Percentiles rank a stretch among this genome's conserved stretches.
Conservation (phyloP, 1,139 yeast genomes). For the Torulaspora globosa region DNA sequence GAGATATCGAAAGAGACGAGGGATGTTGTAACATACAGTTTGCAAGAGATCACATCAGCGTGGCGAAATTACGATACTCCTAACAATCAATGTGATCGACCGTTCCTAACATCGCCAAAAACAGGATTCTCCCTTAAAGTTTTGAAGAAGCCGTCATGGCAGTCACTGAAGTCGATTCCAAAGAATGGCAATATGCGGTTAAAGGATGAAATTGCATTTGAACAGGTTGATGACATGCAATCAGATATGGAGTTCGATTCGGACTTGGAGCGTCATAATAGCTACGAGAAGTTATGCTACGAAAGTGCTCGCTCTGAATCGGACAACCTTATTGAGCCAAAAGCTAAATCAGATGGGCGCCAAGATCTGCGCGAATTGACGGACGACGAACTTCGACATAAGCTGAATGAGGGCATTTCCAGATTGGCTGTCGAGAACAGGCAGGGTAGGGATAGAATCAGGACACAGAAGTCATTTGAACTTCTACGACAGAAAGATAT, state of each 20-base stretch:
- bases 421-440: conserved; percentile 33
- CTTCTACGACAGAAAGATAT: conserved; percentile 16
- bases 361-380: conserved; percentile 21
- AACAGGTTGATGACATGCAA: conserved; percentile 18
- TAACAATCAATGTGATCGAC: conserved; percentile 1
- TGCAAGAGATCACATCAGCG: conserved; percentile 10
- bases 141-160: conserved; percentile 13
- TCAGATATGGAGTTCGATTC: conserved; percentile 18
- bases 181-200: conserved; percentile 12
- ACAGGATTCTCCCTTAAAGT: conserved; percentile 21
- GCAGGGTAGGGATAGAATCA: conserved; percentile 24
- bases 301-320: conserved; percentile 1
- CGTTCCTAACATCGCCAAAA: conserved; percentile 10
- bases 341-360: conserved; percentile 2
- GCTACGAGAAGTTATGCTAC: neutral
- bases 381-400: conserved; percentile 31
- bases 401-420: conserved; percentile 29
- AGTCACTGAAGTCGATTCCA: neutral
- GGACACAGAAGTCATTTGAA: conserved; percentile 35
- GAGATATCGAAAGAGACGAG: conserved; percentile 8
- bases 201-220: conserved; percentile 20
- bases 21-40: conserved; percentile 5
- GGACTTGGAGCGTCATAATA: conserved; percentile 5
- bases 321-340: neutral
- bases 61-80: conserved; percentile 11